Evolutionary conservation across 164 flowering plant genomes (phyloP), one percentile per base, ranked within the genome.

Genomic region (Vitis riparia): DNA sequence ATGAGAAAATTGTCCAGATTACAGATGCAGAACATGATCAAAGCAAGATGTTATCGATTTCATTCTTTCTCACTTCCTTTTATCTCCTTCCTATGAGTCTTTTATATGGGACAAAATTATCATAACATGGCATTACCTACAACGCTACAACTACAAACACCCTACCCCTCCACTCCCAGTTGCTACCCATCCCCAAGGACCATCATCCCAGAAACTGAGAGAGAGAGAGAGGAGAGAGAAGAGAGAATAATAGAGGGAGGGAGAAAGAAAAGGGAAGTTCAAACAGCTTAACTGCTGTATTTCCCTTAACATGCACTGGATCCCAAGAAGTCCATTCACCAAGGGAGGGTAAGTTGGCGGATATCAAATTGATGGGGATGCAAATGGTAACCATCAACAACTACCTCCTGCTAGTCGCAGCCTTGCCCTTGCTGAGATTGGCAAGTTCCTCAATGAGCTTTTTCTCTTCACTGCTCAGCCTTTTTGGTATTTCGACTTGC

Each of bases 401-500:
- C 72, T 74, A 82, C 75, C 85, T 79, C 61, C 84, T 80, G 57
- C 85, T 81, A 72, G 67, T 84, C 14, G 89, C 80, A 55, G 91
- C 78, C 79, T 87, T 92, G 64, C 78, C 80, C 78, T 92, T 95
- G 79, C 78, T 86, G 13, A 93, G 79, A 59, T 74, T 77, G 11
- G 96, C 85, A 50, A 95, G 90, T 77, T 95, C 92, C 78, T 95
- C 96, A 2, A 95, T 75, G 16, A 93, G 91, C 79, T 91, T 93
- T 79, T 78, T 87, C 83, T 95, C 99, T 60, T 93, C 97, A 9
- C 76, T 70, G 67, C 91, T 93, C 73, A 93, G 68, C 74, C 88
- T 76, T 71, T 90, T 91, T 0, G 99, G 99, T 57, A 95, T 93
- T 73, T 91, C 99, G 7, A 95, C 97, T 74, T 93, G 96, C 49